A percentile compares a stretch with the other conserved stretches of the same genome.
Conservation (phyloP, 345 rosid species). For the Trapa incisa region DNA sequence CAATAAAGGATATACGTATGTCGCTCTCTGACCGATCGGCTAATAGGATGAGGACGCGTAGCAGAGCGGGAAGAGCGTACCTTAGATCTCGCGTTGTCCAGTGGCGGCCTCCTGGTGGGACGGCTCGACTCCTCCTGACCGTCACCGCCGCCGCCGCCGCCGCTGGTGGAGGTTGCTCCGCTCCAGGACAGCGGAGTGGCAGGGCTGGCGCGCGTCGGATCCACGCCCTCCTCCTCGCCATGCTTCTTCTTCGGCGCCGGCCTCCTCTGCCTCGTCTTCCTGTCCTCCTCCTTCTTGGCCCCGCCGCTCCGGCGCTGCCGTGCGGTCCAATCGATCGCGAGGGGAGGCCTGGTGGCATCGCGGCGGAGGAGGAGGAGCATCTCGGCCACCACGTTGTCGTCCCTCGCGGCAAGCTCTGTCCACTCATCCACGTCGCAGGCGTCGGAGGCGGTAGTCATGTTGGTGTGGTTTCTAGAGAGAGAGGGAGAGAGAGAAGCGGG, state of each 20-base stretch:
- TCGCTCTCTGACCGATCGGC: background rate
- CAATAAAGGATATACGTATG: too few relatives aligned
- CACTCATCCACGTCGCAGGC: slow-evolving; percentile 28
- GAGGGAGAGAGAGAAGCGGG: too few relatives aligned
- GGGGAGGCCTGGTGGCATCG: slow-evolving; percentile 3
- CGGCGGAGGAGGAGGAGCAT: slow-evolving; percentile 42
- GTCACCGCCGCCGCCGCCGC: slow-evolving; percentile 39
- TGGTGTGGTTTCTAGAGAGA: too few relatives aligned
- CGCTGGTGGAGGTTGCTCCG: slow-evolving; percentile 45
- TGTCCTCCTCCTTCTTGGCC: background rate
- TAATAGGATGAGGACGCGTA: background rate
- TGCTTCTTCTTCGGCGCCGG: too few relatives aligned
- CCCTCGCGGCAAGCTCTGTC: slow-evolving; percentile 40
- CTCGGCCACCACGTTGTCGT: slow-evolving; percentile 45
- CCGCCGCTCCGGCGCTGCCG: slow-evolving; percentile 64
- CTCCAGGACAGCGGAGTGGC: slow-evolving; percentile 87
- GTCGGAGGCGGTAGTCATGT: slow-evolving; percentile 11
- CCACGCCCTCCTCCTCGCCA: slow-evolving; percentile 16
- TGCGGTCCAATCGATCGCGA: slow-evolving; percentile 36
- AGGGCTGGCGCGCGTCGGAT: slow-evolving; percentile 55
- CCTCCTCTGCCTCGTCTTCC: slow-evolving; percentile 18
- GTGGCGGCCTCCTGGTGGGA: slow-evolving; percentile 3
- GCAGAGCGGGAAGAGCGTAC: slow-evolving; percentile 10
- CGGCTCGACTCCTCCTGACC: slow-evolving; percentile 51
- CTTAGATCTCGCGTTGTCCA: slow-evolving; percentile 55